Percentiles rank a stretch among this genome's conserved stretches.
Evolutionary conservation across 2,329 filamentous ascomycete genomes (phyloP).

Genomic region (Sporothrix pallida): DNA sequence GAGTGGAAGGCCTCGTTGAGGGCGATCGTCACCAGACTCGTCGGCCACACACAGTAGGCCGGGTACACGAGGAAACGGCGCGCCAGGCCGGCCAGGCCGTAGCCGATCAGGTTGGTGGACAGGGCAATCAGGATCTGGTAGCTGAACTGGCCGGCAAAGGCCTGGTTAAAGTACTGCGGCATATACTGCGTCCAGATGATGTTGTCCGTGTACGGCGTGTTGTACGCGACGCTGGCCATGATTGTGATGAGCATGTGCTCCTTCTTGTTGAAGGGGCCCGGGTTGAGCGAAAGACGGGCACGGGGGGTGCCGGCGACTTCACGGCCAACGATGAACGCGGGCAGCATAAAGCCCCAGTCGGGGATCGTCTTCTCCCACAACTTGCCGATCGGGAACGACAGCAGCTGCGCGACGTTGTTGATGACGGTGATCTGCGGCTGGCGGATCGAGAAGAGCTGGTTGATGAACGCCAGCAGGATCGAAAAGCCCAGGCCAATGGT

Average conservation of each 20-base stretch:
- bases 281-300: slow-evolving; percentile 56
- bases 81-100: slow-evolving; percentile 58
- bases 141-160: slow-evolving; percentile 53
- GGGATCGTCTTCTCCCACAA: slow-evolving; percentile 58
- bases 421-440: slow-evolving; percentile 61
- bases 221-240: slow-evolving; percentile 63
- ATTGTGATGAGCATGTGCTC: slow-evolving; percentile 65
- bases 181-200: slow-evolving; percentile 54
- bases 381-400: slow-evolving; percentile 62
- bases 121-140: slow-evolving; percentile 59
- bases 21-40: slow-evolving; percentile 53
- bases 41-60: slow-evolving; percentile 59
- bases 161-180: slow-evolving; percentile 42
- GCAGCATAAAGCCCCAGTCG: slow-evolving; percentile 52
- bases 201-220: slow-evolving; percentile 39
- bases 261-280: slow-evolving; percentile 63
- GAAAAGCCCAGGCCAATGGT: slow-evolving; percentile 57
- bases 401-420: slow-evolving; percentile 61
- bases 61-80: slow-evolving; percentile 60
- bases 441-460: slow-evolving; percentile 62
- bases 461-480: slow-evolving; percentile 48
- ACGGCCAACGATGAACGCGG: slow-evolving; percentile 48
- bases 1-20: slow-evolving; percentile 56
- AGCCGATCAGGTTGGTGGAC: slow-evolving; percentile 61
- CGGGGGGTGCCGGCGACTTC: neutral